These are phyloP conservation scores for Fusarium praegraminearum DNA, from an alignment of 2,329 filamentous ascomycete species.

Conservation along the genomic window DNA sequence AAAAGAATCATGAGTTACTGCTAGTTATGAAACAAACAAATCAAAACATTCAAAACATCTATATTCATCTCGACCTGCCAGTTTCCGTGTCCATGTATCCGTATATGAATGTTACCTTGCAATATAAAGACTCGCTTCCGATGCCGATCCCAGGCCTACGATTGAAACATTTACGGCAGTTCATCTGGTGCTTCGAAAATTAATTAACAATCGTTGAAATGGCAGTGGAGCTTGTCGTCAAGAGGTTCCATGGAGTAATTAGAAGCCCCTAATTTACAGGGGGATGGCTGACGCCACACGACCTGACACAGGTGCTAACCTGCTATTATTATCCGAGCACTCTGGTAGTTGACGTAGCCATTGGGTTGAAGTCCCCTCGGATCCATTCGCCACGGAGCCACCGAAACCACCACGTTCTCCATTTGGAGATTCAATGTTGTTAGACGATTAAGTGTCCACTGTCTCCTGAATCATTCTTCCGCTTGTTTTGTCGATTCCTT, in stretches of 20 bases:
- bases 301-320: slow-evolving; percentile 12
- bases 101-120: slow-evolving; percentile 11
- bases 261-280: slow-evolving; percentile 33
- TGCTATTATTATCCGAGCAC: background rate
- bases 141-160: slow-evolving; percentile 6
- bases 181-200: background rate
- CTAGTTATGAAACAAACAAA: slow-evolving; percentile 8
- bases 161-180: slow-evolving; percentile 28
- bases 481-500: slow-evolving; percentile 12
- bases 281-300: slow-evolving; percentile 22
- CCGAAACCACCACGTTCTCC: slow-evolving; percentile 36
- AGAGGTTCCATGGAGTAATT: slow-evolving; percentile 29
- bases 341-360: slow-evolving; percentile 20
- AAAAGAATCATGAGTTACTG: slow-evolving; percentile 8
- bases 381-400: slow-evolving; percentile 26
- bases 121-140: slow-evolving; percentile 19
- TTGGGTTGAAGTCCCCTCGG: background rate
- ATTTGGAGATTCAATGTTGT: slow-evolving; percentile 33
- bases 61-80: background rate
- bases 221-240: slow-evolving; percentile 15
- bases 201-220: slow-evolving; percentile 18
- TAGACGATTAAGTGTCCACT: slow-evolving; percentile 41
- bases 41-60: slow-evolving; percentile 10
- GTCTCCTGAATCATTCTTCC: slow-evolving; percentile 35
- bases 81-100: background rate